These are phyloP conservation scores for Colletotrichum chlorophyti DNA, from an alignment of 2,329 filamentous ascomycete species.

Conservation along the genomic window DNA sequence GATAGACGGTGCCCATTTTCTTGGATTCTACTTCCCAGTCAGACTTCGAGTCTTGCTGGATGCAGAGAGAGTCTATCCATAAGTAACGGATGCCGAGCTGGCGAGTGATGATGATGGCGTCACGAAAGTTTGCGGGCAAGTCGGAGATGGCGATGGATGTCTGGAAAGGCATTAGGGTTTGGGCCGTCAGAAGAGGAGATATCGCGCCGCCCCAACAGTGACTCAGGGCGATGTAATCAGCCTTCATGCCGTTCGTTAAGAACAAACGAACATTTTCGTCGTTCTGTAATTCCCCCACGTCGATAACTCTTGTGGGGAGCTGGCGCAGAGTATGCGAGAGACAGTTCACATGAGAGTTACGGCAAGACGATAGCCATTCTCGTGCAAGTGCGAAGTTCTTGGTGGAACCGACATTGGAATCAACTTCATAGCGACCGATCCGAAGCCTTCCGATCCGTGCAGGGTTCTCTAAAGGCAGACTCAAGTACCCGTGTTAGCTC, in stretches of 20 bases:
- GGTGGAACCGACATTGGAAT: not conserved
- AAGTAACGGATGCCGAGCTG: slow-evolving; percentile 27
- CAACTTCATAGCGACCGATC: not conserved
- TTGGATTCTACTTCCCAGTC: slow-evolving; percentile 28
- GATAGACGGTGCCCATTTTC: slow-evolving; percentile 21
- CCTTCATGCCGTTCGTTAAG: not conserved
- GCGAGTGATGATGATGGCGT: slow-evolving; percentile 20
- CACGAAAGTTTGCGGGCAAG: not conserved
- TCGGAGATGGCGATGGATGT: not conserved
- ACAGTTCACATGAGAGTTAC: not conserved
- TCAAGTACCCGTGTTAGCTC: no score
- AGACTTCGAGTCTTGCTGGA: slow-evolving; percentile 28
- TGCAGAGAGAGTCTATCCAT: slow-evolving; percentile 32
- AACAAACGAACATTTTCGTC: not conserved
- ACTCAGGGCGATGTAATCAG: slow-evolving; percentile 28
- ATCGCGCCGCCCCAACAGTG: slow-evolving; percentile 30
- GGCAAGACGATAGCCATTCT: slow-evolving; percentile 10
- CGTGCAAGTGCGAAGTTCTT: not conserved
- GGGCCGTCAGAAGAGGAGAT: not conserved
- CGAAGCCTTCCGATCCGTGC: not conserved
- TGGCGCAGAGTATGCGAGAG: not conserved
- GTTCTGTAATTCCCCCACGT: not conserved
- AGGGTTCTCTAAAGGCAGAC: no score
- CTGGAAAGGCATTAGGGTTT: not conserved
- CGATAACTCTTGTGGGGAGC: slow-evolving; percentile 6